phyloP scores from a whole-genome alignment of 1,139 yeast genomes.

The Geotrichum cucujoidarum region DNA sequence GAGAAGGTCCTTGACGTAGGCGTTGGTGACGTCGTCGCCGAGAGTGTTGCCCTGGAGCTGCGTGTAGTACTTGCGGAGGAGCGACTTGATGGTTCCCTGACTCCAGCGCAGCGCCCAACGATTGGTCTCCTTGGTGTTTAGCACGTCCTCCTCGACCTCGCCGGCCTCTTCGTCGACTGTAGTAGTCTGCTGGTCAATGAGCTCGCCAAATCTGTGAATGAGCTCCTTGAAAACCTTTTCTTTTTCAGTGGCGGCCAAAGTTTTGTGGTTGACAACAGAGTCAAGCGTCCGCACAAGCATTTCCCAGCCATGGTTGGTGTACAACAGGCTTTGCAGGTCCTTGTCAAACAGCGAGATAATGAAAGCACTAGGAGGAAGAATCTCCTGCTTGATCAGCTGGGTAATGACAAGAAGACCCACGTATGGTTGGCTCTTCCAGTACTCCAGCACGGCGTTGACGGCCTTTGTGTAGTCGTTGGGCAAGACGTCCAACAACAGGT shows the following conservation, averaged over 20 bases:
- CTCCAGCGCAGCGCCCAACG: constrained; percentile 21
- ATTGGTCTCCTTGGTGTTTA: constrained; percentile 11
- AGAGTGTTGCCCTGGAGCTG: constrained; percentile 2
- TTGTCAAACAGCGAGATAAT: constrained; percentile 17
- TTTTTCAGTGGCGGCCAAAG: constrained; percentile 2
- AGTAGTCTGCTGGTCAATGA: constrained; percentile 21
- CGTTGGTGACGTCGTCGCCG: neutral
- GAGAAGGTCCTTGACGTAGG: constrained; percentile 1
- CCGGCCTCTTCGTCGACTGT: constrained; percentile 11
- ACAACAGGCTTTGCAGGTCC: constrained; percentile 14
- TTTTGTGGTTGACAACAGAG: constrained; percentile 1
- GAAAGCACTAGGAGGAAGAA: constrained; percentile 22
- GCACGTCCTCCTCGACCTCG: constrained; percentile 13
- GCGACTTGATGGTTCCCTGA: constrained; percentile 13
- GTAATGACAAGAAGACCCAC: constrained; percentile 70
- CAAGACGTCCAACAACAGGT: constrained; percentile 46
- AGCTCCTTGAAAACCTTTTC: constrained; percentile 14
- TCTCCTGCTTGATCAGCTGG: constrained; percentile 47
- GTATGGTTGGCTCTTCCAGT: constrained; percentile 81
- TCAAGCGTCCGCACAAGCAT: constrained; percentile 21
- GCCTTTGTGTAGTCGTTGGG: constrained; percentile 22
- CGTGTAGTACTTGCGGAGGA: constrained; percentile 10
- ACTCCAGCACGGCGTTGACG: constrained; percentile 63
- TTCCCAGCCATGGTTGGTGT: constrained; percentile 29
- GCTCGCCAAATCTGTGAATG: constrained; percentile 3